Base-by-base conservation (phyloP, 1,284 basidiomycete genomes). In the Boletellus sp. region DNA sequence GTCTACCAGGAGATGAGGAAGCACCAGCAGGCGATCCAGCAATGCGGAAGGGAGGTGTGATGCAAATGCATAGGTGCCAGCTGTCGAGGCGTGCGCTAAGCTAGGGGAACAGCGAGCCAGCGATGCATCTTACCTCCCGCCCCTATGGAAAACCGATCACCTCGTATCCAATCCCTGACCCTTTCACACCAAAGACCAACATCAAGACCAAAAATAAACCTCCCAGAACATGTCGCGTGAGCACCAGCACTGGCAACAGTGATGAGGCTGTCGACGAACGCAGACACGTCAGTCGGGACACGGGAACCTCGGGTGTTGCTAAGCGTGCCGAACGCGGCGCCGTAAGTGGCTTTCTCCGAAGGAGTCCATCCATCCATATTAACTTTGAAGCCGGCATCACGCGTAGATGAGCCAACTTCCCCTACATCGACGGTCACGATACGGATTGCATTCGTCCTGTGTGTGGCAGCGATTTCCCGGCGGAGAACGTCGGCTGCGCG, bases 401-500 rank as follows among this genome's bases (percentile, higher is more conserved):
- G 25, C 17, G 36, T 36, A 4, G 45, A 36, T 36, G 49, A 34
- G 11, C 65, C 65, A 35, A 63, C 49, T 44, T 48, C 47, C 14
- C 66, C 72, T 36, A 72, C 56, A 52, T 73, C 74, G 43, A 87
- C 70, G 1, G 74, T 64, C 26, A 87, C 86, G 14, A 89, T 74
- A 58, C 87, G 85, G n/a, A 83, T 76, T 8, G 77, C 66, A 41
- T 19, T 80, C 78, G 64, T 70, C 39, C 59, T 52, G 69, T 70
- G 53, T 0, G 79, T 72, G 4, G 79, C 74, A 30, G 78, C 69
- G 39, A 89, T 74, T 66, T 90, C 87, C 20, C 87, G 71, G 13
- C 87, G 75, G 32, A 90, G 73, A 16, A 90, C 76, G 53, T 90
- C 84, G 11, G 79, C 71, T 0, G 73, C 86, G 41, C 82, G 80